phyloP scores from a whole-genome alignment of 2,329 filamentous ascomycete species.

The Pseudogymnoascus sp. region DNA sequence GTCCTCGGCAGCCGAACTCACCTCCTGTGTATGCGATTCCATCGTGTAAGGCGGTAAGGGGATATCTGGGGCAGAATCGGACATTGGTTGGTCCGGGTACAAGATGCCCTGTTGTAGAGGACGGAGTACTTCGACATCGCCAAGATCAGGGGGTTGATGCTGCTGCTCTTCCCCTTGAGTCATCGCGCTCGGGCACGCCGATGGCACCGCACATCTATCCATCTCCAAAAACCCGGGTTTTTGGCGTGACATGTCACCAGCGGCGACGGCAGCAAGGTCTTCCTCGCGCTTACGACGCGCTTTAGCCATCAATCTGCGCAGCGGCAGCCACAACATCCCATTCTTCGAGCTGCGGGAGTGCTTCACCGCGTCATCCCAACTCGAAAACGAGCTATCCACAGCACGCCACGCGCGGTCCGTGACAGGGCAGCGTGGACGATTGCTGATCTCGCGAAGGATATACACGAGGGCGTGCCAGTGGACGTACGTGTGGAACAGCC shows the following conservation, averaged over 20 bases:
- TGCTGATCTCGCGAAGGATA: conserved; percentile 34
- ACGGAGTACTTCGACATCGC: conserved; percentile 4
- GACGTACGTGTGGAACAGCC: conserved; percentile 35
- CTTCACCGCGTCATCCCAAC: conserved; percentile 20
- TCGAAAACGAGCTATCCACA: conserved; percentile 28
- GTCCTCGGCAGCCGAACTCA: background rate
- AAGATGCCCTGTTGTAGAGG: background rate
- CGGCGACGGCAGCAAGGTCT: conserved; percentile 32
- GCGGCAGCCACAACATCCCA: conserved; percentile 56
- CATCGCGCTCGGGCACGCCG: background rate
- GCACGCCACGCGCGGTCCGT: conserved; percentile 36
- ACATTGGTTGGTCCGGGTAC: background rate
- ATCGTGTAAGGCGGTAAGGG: background rate
- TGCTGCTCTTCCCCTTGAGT: background rate
- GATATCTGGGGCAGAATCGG: background rate
- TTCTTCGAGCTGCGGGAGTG: conserved; percentile 33
- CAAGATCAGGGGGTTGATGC: background rate
- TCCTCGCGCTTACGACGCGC: conserved; percentile 46
- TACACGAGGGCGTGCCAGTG: conserved; percentile 41
- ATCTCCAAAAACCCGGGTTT: background rate
- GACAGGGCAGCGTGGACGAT: conserved; percentile 29
- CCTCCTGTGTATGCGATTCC: background rate
- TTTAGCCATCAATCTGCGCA: conserved; percentile 53
- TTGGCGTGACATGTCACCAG: conserved; percentile 12
- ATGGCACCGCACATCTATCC: background rate